These are phyloP conservation scores for Paramecium biaurelia DNA, from an alignment of 73 alveolate species.

Conservation along the genomic window DNA sequence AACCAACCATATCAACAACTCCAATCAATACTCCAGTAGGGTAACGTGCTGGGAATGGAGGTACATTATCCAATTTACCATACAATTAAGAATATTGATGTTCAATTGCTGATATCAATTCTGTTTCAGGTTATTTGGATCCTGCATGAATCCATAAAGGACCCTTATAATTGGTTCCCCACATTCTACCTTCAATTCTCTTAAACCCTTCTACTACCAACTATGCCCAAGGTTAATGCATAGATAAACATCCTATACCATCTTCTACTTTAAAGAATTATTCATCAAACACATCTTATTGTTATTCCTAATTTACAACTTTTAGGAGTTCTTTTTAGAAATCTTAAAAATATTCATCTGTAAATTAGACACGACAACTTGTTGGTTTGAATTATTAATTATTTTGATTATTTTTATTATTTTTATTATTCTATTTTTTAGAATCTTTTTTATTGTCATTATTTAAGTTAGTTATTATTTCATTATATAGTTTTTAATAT, in stretches of 20 bases:
- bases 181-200: constrained; percentile 79
- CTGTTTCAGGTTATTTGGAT: constrained; percentile 69
- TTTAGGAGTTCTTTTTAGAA: constrained; percentile 22
- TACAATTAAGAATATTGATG: constrained; percentile 65
- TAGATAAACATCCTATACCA: constrained; percentile 66
- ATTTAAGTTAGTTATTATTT: background rate
- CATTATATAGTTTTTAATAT: background rate
- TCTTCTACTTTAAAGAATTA: background rate
- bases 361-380: background rate
- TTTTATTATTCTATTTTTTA: background rate
- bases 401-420: background rate
- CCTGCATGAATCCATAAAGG: constrained; percentile 81
- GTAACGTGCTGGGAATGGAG: constrained; percentile 54
- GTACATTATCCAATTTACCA: constrained; percentile 35
- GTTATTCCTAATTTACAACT: background rate
- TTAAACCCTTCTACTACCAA: constrained; percentile 74
- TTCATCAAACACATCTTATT: background rate
- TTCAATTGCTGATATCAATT: constrained; percentile 68
- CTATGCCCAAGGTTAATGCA: constrained; percentile 87
- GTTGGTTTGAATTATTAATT: background rate
- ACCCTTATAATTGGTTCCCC: constrained; percentile 71
- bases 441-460: background rate
- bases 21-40: constrained; percentile 82
- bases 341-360: constrained; percentile 30
- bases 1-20: constrained; percentile 78